A percentile compares a stretch with the other conserved stretches of the same genome.
These are phyloP conservation scores for Hypoxylon sp. DNA, from an alignment of 2,329 filamentous ascomycete species.

Conservation along the genomic window DNA sequence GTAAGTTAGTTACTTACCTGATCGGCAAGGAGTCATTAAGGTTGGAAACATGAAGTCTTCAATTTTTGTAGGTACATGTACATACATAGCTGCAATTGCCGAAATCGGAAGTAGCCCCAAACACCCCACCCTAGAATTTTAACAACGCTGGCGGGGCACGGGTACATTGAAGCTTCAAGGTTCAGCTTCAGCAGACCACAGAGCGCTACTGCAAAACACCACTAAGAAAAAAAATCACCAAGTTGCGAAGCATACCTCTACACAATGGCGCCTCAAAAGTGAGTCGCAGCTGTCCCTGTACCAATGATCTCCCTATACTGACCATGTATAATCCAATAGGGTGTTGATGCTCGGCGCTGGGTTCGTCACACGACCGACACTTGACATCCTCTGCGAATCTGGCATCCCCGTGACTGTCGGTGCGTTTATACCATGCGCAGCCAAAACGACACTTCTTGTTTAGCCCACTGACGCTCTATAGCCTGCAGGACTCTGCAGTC, in stretches of 20 bases:
- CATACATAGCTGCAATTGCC: no score
- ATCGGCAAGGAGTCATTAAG: no score
- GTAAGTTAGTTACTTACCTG: no score
- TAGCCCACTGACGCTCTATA: conserved; percentile 53
- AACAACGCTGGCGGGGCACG: neutral
- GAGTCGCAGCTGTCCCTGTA: neutral
- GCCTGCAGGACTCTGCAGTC: conserved; percentile 86
- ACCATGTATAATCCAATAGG: conserved; percentile 34
- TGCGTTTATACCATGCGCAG: conserved; percentile 56
- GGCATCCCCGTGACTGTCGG: conserved; percentile 76
- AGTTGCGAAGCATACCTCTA: neutral
- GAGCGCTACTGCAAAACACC: neutral
- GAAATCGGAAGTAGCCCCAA: neutral
- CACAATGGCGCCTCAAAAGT: neutral
- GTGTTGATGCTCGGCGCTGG: conserved; percentile 67
- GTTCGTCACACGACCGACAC: conserved; percentile 74
- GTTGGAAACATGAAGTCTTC: no score
- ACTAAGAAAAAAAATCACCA: neutral
- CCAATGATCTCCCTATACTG: neutral
- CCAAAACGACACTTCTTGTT: neutral
- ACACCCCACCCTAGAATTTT: neutral
- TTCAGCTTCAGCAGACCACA: no score
- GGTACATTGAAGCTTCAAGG: neutral
- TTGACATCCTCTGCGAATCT: conserved; percentile 73
- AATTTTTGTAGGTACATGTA: no score